Percentiles rank a stretch among this genome's conserved stretches.
Conservation (phyloP, 2,329 filamentous ascomycete genomes). For the Pseudogymnoascus sp. region DNA sequence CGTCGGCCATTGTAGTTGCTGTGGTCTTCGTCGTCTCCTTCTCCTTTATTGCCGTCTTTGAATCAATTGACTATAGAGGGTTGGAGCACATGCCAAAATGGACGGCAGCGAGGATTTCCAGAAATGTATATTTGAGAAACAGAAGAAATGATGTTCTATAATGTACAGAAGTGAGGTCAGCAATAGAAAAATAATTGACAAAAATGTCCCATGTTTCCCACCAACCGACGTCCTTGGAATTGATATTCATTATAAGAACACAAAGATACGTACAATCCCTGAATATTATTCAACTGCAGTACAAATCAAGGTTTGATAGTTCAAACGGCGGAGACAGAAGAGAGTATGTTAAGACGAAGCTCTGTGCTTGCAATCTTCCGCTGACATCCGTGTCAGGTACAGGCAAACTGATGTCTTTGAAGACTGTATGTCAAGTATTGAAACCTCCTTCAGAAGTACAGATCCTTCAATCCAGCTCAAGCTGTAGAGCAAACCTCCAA, state of each 20-base stretch:
- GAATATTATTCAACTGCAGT: conserved; percentile 22
- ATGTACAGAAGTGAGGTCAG: conserved; percentile 9
- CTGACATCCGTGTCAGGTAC: conserved; percentile 5
- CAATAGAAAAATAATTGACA: conserved; percentile 6
- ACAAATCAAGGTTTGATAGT: conserved; percentile 28
- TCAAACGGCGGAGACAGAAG: conserved; percentile 32
- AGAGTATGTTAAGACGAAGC: conserved; percentile 49
- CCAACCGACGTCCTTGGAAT: conserved; percentile 28
- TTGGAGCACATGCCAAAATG: conserved; percentile 3
- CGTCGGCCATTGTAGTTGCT: conserved; percentile 51
- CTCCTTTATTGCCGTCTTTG: background rate
- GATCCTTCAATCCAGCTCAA: conserved; percentile 9
- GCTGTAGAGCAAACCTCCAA: background rate
- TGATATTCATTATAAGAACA: conserved; percentile 23
- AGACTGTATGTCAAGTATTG: conserved; percentile 7
- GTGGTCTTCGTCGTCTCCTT: background rate
- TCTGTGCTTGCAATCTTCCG: conserved; percentile 51
- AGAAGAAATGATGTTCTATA: conserved; percentile 8
- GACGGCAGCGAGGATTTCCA: background rate
- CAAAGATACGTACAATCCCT: conserved; percentile 31
- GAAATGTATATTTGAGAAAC: conserved; percentile 9
- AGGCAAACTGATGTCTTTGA: conserved; percentile 8
- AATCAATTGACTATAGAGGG: background rate
- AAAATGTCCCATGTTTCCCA: background rate
- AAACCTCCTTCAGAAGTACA: conserved; percentile 4